A percentile compares a stretch with the other conserved stretches of the same genome.
Conservation (phyloP, 768 basidiomycete species). For the Naganishia randhawae region DNA sequence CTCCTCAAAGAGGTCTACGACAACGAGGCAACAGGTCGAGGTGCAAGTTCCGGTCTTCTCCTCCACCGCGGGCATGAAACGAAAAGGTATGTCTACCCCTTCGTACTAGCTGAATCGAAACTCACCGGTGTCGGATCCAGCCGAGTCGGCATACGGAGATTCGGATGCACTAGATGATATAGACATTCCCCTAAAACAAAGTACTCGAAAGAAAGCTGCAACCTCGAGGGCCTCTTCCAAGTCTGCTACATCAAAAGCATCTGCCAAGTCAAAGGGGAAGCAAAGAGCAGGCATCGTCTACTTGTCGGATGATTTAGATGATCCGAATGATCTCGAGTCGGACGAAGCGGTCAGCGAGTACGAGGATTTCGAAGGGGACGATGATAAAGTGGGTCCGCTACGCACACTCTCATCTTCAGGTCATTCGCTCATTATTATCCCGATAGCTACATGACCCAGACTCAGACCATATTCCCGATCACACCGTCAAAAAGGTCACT, state of each 20-base stretch:
- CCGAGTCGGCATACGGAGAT: background rate
- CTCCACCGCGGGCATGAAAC: background rate
- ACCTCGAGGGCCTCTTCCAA: slow-evolving; percentile 13
- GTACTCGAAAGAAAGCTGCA: background rate
- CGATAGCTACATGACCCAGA: slow-evolving; percentile 16
- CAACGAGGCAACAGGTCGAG: slow-evolving; percentile 9
- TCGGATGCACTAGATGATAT: slow-evolving; percentile 6
- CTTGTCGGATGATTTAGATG: slow-evolving; percentile 26
- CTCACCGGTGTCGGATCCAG: background rate
- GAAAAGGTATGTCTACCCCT: background rate
- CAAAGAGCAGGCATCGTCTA: slow-evolving; percentile 44
- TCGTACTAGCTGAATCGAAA: background rate
- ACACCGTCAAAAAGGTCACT: slow-evolving; percentile 13
- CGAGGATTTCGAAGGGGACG: slow-evolving; percentile 17
- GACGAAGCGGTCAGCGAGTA: slow-evolving; percentile 17
- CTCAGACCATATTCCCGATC: slow-evolving; percentile 14
- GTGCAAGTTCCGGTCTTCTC: background rate
- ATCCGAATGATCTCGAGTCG: background rate
- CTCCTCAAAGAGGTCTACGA: background rate
- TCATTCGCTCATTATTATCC: background rate
- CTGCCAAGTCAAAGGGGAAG: slow-evolving; percentile 36
- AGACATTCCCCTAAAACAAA: background rate
- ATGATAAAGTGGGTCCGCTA: background rate
- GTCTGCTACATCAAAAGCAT: slow-evolving; percentile 10
- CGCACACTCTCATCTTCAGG: background rate